Evolutionary conservation across 257 asterid species (phyloP).

Genomic region (Cynanchum wilfordii): DNA sequence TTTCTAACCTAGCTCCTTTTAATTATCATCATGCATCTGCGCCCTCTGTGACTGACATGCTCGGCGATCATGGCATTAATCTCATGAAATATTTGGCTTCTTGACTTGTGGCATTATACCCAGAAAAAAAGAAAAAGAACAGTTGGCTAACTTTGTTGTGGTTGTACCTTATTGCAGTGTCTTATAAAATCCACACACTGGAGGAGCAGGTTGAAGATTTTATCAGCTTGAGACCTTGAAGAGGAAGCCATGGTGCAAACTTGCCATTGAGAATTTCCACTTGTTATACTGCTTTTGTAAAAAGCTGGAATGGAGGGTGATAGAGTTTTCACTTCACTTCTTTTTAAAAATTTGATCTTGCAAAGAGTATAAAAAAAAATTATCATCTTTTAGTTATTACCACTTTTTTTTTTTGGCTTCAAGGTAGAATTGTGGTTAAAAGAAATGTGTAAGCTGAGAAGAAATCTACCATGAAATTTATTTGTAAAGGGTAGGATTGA

Average conservation of each 20-base stretch:
- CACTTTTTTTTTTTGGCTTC: slow-evolving; percentile 14
- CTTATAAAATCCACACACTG: slow-evolving; percentile 14
- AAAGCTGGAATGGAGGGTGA: slow-evolving; percentile 34
- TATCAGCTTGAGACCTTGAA: slow-evolving; percentile 14
- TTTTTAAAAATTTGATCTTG: not conserved
- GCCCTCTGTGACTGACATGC: too few relatives aligned
- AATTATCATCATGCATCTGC: not conserved
- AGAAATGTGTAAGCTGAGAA: slow-evolving; percentile 2
- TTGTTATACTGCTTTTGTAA: slow-evolving; percentile 32
- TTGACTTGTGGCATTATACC: not conserved
- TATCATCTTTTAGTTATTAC: slow-evolving; percentile 23
- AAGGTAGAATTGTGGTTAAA: slow-evolving; percentile 3
- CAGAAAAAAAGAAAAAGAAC: too few relatives aligned
- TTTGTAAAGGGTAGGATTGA: slow-evolving; percentile 17
- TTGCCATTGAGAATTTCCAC: slow-evolving; percentile 21
- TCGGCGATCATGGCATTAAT: too few relatives aligned
- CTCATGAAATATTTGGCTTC: not conserved
- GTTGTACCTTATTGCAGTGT: slow-evolving; percentile 20
- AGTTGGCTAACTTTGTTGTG: not conserved
- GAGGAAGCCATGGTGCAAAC: slow-evolving; percentile 22
- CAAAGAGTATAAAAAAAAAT: slow-evolving; percentile 13
- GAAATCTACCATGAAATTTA: slow-evolving; percentile 8
- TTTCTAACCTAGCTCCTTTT: not conserved
- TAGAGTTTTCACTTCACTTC: slow-evolving; percentile 12
- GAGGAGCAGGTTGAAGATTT: slow-evolving; percentile 23